Base-by-base conservation (phyloP, 2,329 filamentous ascomycete species). In the Didymosphaeria variabile region DNA sequence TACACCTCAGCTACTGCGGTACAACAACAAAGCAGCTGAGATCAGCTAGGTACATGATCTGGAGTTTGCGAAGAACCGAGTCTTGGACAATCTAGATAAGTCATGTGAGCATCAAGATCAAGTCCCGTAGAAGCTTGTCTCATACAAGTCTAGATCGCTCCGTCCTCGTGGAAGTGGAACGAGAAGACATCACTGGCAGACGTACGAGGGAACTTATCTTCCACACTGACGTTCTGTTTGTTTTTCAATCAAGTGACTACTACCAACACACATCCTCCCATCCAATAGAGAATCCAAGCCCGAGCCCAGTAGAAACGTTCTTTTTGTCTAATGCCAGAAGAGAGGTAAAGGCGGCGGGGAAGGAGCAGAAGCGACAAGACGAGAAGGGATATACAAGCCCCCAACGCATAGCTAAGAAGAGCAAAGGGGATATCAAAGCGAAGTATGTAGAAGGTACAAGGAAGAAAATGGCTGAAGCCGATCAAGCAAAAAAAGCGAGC, bases 391-490 rank as follows among this genome's bases (percentile, higher is more conserved):
- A 53, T 42, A 42, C 36, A 53, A 31, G 29, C 32, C 29, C 47
- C 19, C 42, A 19, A 3, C 8, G 47, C 47, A 50, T 50, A 50
- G 49, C 49, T 23, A 52, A 38, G 36, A 54, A 53, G 47, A 55
- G 17, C 34, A 47, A 54, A 47, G 49, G 42, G 57, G 57, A 59
- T 59, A 59, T 59, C 57, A 59, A 59, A 44, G 31, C 50, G 53
- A 59, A 54, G 47, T 32, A 31, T 5, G 26, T 32, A 59, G 17
- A 44, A 55, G 38, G 40, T 50, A 59, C 29, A 59, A 55, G 38
- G 31, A 44, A 26, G 21, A 21, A 31, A 58, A 51, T n/a, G 19
- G 46, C 21, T 12, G 19, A 36, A 21, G 45, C 51, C 23, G 31
- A 26, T 9, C 32, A 19, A 32, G 32, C 32, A 40, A 42, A 34